These are phyloP conservation scores for Musa itinerans DNA, from an alignment of 176 grass and related monocot genomes.

Conservation along the genomic window DNA sequence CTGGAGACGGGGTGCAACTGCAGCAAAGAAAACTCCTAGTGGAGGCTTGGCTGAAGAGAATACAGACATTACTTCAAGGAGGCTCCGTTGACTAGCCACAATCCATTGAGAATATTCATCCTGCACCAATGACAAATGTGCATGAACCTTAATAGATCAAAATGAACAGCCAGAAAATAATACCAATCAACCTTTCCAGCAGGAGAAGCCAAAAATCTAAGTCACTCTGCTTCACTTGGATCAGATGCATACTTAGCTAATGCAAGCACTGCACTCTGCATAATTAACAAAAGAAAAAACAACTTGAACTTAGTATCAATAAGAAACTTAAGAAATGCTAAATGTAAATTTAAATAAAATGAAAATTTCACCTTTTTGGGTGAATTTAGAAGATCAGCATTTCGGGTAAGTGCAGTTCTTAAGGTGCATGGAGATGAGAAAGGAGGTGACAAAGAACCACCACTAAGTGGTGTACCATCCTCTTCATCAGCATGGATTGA, in stretches of 20 bases:
- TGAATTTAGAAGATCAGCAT: constrained; percentile 92
- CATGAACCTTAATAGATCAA: too few species aligned
- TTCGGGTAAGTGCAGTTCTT: constrained; percentile 70
- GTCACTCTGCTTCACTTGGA: constrained; percentile 48
- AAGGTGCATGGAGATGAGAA: constrained; percentile 65
- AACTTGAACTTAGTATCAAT: background rate
- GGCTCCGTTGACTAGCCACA: constrained; percentile 68
- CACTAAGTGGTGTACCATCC: constrained; percentile 67
- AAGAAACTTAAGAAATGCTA: constrained; percentile 3
- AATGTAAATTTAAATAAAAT: background rate
- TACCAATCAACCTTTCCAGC: constrained; percentile 67
- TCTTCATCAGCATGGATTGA: constrained; percentile 75
- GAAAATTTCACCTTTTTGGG: constrained; percentile 70
- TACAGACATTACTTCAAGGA: constrained; percentile 72
- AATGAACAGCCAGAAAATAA: background rate
- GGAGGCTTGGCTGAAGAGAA: constrained; percentile 85
- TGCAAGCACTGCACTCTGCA: constrained; percentile 67
- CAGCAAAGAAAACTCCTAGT: constrained; percentile 91
- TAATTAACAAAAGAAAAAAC: constrained; percentile 3
- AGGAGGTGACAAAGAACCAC: constrained; percentile 64
- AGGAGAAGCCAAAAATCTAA: constrained; percentile 74
- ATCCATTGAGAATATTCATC: constrained; percentile 98
- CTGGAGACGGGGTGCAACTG: constrained; percentile 74
- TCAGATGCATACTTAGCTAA: constrained; percentile 72
- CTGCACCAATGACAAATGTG: constrained; percentile 28